Evolutionary conservation across 306 rosid genomes (phyloP).

Genomic region (Astragalus glycyphyllos): DNA sequence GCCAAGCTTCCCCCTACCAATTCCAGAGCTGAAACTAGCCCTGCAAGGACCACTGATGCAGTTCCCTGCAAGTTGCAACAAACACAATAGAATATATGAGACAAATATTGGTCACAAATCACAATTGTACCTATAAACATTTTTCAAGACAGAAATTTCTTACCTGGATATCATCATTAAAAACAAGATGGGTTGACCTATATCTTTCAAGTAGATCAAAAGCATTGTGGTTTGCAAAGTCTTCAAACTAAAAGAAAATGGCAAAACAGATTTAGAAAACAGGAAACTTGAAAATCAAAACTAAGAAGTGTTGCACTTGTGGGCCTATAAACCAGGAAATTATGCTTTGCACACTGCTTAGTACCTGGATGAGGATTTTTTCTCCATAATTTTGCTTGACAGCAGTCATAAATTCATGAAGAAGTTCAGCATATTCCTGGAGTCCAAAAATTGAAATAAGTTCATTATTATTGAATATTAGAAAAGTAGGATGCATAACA

Average conservation of each 20-base stretch:
- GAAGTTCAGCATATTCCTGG: conserved; percentile 89
- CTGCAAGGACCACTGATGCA: conserved; percentile 97
- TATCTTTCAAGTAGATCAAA: conserved; percentile 87
- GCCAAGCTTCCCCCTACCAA: conserved; percentile 74
- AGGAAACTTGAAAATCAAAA: conserved; percentile 4
- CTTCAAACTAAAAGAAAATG: conserved; percentile 75
- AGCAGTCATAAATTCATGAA: conserved; percentile 88
- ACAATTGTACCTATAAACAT: conserved; percentile 5
- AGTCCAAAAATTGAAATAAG: conserved; percentile 9
- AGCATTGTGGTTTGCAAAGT: conserved; percentile 99
- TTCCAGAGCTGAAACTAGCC: conserved; percentile 75
- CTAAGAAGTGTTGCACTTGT: neutral
- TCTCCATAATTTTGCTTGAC: conserved; percentile 92
- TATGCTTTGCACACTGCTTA: conserved; percentile 25
- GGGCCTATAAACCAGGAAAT: conserved; percentile 29
- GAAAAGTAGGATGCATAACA: conserved; percentile 27
- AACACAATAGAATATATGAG: conserved; percentile 25
- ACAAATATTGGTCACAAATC: neutral
- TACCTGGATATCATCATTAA: conserved; percentile 96
- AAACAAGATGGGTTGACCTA: conserved; percentile 91
- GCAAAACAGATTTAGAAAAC: conserved; percentile 41
- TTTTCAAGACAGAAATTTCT: conserved; percentile 20
- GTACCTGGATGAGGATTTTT: conserved; percentile 89
- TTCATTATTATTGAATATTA: conserved; percentile 21
- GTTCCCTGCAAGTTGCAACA: conserved; percentile 73